A percentile compares a stretch with the other conserved stretches of the same genome.
Conservation (phyloP, 31 red algal species). For the Bonnemaisonia californica region DNA sequence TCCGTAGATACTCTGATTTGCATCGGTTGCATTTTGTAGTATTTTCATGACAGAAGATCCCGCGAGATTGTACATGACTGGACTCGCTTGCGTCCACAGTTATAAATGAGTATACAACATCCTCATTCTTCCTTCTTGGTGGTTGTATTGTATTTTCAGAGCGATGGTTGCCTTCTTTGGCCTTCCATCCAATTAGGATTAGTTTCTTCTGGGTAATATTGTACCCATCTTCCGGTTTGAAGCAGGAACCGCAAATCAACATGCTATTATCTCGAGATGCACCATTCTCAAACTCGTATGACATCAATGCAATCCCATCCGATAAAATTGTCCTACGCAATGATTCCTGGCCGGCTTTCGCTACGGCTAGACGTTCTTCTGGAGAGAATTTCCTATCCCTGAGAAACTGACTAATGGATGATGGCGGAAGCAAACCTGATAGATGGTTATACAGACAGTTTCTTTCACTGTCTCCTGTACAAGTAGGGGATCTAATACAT, state of each 20-base stretch:
- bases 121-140: neutral
- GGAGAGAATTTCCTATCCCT: conserved; percentile 12
- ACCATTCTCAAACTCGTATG: conserved; percentile 51
- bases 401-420: conserved; percentile 46
- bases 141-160: conserved; percentile 1
- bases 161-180: conserved; percentile 11
- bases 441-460: conserved; percentile 50
- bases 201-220: conserved; percentile 6
- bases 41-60: conserved; percentile 32
- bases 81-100: conserved; percentile 8
- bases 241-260: conserved; percentile 36
- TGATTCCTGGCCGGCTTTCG: conserved; percentile 8
- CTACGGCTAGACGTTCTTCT: conserved; percentile 10
- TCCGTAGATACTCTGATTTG: conserved; percentile 36
- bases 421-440: conserved; percentile 43
- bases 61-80: conserved; percentile 44
- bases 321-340: conserved; percentile 26
- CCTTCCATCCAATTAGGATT: conserved; percentile 54
- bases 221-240: neutral
- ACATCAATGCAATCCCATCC: conserved; percentile 35
- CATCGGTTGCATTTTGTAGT: conserved; percentile 40
- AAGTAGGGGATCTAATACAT: conserved; percentile 34
- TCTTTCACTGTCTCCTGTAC: conserved; percentile 16
- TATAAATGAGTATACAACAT: conserved; percentile 56
- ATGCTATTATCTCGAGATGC: conserved; percentile 15